Percentiles rank a stretch among this genome's conserved stretches.
Evolutionary conservation across 257 asterid species (phyloP).

Genomic region (Capsicum pubescens): DNA sequence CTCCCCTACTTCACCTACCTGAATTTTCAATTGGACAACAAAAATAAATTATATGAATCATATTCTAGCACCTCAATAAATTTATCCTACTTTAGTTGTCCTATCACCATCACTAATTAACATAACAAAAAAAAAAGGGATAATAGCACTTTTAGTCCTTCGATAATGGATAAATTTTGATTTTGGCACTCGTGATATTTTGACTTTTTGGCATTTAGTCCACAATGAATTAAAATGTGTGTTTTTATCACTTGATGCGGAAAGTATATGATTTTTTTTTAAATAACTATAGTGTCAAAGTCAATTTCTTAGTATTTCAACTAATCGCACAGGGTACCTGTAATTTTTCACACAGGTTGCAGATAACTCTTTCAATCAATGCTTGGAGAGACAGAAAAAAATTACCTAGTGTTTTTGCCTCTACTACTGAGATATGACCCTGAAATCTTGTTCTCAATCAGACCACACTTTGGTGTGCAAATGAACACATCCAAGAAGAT

Average conservation of each 20-base stretch:
- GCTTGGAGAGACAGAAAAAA: no score
- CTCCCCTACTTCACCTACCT: slow-evolving; percentile 73
- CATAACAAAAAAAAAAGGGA: background rate
- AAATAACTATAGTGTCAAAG: no score
- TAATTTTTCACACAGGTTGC: background rate
- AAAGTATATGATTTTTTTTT: no score
- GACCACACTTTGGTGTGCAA: background rate
- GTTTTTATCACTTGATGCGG: no score
- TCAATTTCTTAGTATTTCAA: background rate
- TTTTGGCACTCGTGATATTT: no score
- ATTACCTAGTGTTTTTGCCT: background rate
- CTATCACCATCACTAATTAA: background rate
- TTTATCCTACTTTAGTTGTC: background rate
- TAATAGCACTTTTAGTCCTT: background rate
- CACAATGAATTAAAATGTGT: no score
- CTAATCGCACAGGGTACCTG: background rate
- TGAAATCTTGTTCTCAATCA: background rate
- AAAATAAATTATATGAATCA: background rate
- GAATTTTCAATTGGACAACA: background rate
- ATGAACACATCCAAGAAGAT: background rate
- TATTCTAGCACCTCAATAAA: background rate
- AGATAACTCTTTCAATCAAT: background rate
- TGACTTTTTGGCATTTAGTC: no score
- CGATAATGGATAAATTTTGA: no score
- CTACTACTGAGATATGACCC: background rate